Base-by-base conservation (phyloP, 2,329 filamentous ascomycete genomes). In the Alternaria conjuncta region DNA sequence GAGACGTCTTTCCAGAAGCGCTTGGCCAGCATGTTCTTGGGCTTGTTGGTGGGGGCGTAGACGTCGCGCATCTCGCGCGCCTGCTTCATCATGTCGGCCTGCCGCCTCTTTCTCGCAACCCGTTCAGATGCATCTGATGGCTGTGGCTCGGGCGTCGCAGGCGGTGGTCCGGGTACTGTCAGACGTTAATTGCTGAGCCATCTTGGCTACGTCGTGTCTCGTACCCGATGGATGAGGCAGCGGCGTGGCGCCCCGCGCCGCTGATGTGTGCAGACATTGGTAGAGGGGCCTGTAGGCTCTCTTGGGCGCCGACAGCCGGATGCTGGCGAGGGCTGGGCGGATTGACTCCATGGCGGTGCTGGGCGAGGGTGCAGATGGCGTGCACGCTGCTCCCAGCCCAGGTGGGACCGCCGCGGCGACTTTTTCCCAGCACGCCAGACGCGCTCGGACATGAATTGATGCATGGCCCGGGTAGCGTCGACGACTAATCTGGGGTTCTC, bases 1-100 rank as follows among this genome's bases (percentile, higher is more conserved):
- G 85, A 80, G 2, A 96, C 93, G 76, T 96, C 87, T 79, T 91
- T 93, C 95, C 95, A 98, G 83, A 97, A 97, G 57, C 94, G 87
- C 83, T 89, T 92, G 75, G 85, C 85, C 74, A 90, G 84, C 61
- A 87, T 75, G 36, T 78, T 82, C 18, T 79, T 76, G 2, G 84
- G 83, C 67, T 85, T 85, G 46, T 67, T 68, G 4, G 82, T 61
- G 20, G 68, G 54, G 11, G 60, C 30, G 12, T 66, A 79, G 56
- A 81, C 75, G 3, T 79, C 64, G 53, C 78, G 81, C 56, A 82
- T 67, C 66, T 83, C 77, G 65, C 84, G 82, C 5, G 82, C 82
- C 72, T 82, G 76, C 64, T 82, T 75, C 63, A 87, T 75, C 32
- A 83, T 72, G 63, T 86, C 84, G 4, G 83, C 83, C 73, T 87